Evolutionary conservation across 805 yeast species (phyloP), one percentile per base, ranked within the genome.

Genomic region (Priceomyces medius): DNA sequence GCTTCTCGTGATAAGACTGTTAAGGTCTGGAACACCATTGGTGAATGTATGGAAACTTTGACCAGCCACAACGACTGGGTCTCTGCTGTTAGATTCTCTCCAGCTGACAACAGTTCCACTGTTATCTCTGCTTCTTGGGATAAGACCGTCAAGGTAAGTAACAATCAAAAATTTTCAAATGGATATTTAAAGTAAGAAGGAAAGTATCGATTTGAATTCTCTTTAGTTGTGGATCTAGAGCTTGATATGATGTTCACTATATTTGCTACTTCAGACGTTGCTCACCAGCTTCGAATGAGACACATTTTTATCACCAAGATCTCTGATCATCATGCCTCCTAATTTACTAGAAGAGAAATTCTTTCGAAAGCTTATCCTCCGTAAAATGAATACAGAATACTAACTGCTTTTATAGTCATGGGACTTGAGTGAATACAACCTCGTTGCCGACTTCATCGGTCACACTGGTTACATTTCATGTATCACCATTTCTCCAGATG

Each of bases 231-330:
- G 17, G 17, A 21, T 35, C 12, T 23, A 41, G 53, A 55, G 44
- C 47, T 58, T 62, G 68, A 78, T 61, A 78, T 87, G 96, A 87
- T 88, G 95, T 71, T 58, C 49, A 57, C 61, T 66, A 84, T 91
- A 93, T 93, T 91, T 91, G 99, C 99, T 91, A 91, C 99, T 91
- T 91, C 97, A 79, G 99, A 91, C 88, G 84, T 63, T 73, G 71
- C 68, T 55, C 59, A 64, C 72, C 73, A 54, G 59, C 63, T 49
- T 68, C 85, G 93, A 81, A 88, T 91, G 99, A 93, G 97, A 91
- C 96, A 83, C 82, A 75, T 68, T 66, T 48, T 75, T 76, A 81
- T 85, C 97, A 89, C 97, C 97, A 89, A 88, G 97, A 89, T 89
- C 96, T 86, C 97, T 90, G 97, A 90, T 82, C 31, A 38, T 38